Evolutionary conservation across 495 filamentous ascomycete genomes (phyloP), one percentile per base, ranked within the genome.

Genomic region (Aspergillus olivimuriae): DNA sequence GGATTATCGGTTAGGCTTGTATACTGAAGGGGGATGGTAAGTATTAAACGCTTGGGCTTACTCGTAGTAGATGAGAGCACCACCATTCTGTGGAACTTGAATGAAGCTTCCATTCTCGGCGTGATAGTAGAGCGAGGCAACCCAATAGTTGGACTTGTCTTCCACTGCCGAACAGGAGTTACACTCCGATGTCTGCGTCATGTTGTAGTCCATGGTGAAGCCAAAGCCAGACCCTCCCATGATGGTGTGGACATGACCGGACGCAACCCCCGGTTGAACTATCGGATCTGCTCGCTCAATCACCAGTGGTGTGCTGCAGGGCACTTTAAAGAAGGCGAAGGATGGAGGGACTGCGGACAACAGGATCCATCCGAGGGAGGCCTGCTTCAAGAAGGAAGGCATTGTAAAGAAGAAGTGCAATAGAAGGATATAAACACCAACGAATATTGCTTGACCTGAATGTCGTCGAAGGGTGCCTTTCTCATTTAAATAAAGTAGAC

Each of bases 111-210:
- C 79, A 44, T 83, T 84, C 48, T 73, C 62, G 21, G 74, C 73
- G 22, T 76, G 69, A 61, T 77, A 88, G 65, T 78, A 88, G 14
- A 90, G 69, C 28, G 62, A 61, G 2, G 87, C 83, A 35, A 81
- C 74, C 87, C 87, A 91, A 67, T 92, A 91, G 62, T 81, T 82
- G 52, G 79, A 84, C 50, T 81, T 68, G 60, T 92, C 87, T 44
- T 73, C 70, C 43, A 73, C 78, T 48, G 83, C 69, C 8, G 66
- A 69, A 48, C 84, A 80, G 8, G 81, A 81, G 38, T 80, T 82
- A 64, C 87, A 92, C 0, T 62, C 63, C 0, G 86, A 84, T 40
- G 65, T 47, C 35, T 74, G 65, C 9, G 84, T 71, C 20, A 68
- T 56, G 35, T 75, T 62, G 42, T 79, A 84, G 33, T 69, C 69